A percentile compares a stretch with the other conserved stretches of the same genome.
Evolutionary conservation across 192 early-diverging fungal genomes (phyloP).

Genomic region (Coemansia sp.): DNA sequence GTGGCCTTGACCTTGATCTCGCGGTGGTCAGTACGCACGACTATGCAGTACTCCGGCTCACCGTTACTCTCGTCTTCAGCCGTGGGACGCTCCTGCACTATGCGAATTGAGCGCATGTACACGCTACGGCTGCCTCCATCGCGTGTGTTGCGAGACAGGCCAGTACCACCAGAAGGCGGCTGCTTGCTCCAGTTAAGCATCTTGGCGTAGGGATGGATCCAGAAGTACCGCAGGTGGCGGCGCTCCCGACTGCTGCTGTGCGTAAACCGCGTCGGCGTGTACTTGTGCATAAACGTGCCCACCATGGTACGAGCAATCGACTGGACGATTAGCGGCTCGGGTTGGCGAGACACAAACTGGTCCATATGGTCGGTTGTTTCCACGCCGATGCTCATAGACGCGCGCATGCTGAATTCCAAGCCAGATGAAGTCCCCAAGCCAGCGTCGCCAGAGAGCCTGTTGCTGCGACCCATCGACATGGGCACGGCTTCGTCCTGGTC

Average conservation of each 20-base stretch:
- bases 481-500: constrained; percentile 1
- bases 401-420: constrained; percentile 14
- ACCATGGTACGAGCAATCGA: constrained; percentile 80
- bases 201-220: constrained; percentile 81
- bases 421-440: not conserved
- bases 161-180: constrained; percentile 56
- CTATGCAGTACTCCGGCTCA: constrained; percentile 62
- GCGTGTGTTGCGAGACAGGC: constrained; percentile 33
- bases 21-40: constrained; percentile 69
- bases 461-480: constrained; percentile 1
- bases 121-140: constrained; percentile 58
- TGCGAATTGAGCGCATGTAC: constrained; percentile 64
- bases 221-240: constrained; percentile 73
- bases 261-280: constrained; percentile 60
- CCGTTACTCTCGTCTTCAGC: constrained; percentile 10
- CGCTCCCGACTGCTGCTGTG: constrained; percentile 62
- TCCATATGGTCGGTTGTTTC: constrained; percentile 29
- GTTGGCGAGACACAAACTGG: constrained; percentile 31
- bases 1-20: constrained; percentile 76
- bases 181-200: constrained; percentile 75
- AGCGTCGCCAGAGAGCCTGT: constrained; percentile 1
- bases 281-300: constrained; percentile 75
- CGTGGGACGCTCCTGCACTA: constrained; percentile 53
- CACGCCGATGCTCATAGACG: constrained; percentile 32
- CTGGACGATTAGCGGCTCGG: constrained; percentile 69